Evolutionary conservation across 176 grass and related monocot species (phyloP), one percentile per base, ranked within the genome.

Genomic region (Lolium rigidum): DNA sequence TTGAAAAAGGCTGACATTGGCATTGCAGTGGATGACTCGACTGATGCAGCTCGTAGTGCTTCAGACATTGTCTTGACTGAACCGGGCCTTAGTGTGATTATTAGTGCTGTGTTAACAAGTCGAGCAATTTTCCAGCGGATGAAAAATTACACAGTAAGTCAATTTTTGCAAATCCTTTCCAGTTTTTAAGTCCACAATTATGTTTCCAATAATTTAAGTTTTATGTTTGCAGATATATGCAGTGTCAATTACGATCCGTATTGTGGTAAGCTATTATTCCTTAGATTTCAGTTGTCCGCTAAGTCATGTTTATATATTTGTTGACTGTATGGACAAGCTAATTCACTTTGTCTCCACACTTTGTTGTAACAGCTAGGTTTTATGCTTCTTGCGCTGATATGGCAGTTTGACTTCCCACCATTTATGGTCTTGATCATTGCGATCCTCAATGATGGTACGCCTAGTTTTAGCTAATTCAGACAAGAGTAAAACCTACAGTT

Each of bases 81-180:
- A 72, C 93, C 93, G 61, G 93, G 93, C 35, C 85, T 95, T 20
- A 95, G 93, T 61, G 93, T 92, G 24, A 95, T 95, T 74, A 92
- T 95, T 78, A 95, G 93, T 86, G 93, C 93, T 28, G 93, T 95
- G 37, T 77, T 95, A 58, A 95, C 93, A 0, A 95, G 93, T 41
- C 93, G 90, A n/a, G 93, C 93, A 61, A 95, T 95, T 83, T 95
- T 95, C 82, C 93, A 95, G 88, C 85, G 93, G 68, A 95, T 95
- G 93, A 95, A 95, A 76, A 95, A 95, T 63, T 95, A 95, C 63
- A 95, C 90, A 54, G 92, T 94, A 91, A 39, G 60, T 38, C 63
- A 66, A 17, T 35, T 66, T 2, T 66, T 26, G 31, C 63, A 66
- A 66, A 35, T 66, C 63, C 14, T 66, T 66, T 66, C 63, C 14